Percentiles rank a stretch among this genome's conserved stretches.
phyloP scores from a whole-genome alignment of 257 asterid species.

The Fraxinus cuspidata region DNA sequence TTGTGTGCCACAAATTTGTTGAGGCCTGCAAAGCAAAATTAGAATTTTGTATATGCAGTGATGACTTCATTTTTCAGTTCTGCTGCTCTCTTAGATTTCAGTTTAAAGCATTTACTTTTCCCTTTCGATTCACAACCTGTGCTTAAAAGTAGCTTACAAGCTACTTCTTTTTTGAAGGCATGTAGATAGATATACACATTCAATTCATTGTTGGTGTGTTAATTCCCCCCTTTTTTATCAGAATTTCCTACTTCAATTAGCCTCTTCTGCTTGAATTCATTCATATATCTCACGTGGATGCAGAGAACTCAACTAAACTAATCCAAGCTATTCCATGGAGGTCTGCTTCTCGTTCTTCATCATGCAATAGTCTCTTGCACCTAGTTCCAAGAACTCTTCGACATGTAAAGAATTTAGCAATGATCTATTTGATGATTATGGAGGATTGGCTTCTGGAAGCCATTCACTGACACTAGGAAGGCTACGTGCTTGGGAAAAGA shows the following conservation, averaged over 20 bases:
- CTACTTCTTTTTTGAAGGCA: too few relatives aligned
- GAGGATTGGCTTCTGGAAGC: conserved; percentile 63
- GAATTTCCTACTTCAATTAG: background rate
- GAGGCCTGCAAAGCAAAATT: too few relatives aligned
- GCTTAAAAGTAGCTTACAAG: too few relatives aligned
- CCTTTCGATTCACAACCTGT: too few relatives aligned
- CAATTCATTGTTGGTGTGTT: too few relatives aligned
- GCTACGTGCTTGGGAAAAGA: conserved; percentile 96
- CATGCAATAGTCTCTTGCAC: conserved; percentile 48
- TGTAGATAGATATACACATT: too few relatives aligned
- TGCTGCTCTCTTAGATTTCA: background rate
- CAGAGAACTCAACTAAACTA: conserved; percentile 48
- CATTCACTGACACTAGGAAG: conserved; percentile 61
- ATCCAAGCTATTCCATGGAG: conserved; percentile 44
- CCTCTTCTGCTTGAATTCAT: background rate
- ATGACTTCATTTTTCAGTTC: background rate
- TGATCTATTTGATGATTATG: conserved; percentile 47
- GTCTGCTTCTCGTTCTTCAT: conserved; percentile 40
- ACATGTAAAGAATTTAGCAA: conserved; percentile 49
- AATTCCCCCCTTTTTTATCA: background rate
- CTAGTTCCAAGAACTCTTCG: conserved; percentile 47
- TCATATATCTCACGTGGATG: conserved; percentile 14
- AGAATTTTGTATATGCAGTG: background rate
- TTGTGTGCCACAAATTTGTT: too few relatives aligned
- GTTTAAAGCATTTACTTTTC: too few relatives aligned